Evolutionary conservation across 768 basidiomycete genomes (phyloP), one percentile per base, ranked within the genome.

Genomic region (Trametes cinnabarina): DNA sequence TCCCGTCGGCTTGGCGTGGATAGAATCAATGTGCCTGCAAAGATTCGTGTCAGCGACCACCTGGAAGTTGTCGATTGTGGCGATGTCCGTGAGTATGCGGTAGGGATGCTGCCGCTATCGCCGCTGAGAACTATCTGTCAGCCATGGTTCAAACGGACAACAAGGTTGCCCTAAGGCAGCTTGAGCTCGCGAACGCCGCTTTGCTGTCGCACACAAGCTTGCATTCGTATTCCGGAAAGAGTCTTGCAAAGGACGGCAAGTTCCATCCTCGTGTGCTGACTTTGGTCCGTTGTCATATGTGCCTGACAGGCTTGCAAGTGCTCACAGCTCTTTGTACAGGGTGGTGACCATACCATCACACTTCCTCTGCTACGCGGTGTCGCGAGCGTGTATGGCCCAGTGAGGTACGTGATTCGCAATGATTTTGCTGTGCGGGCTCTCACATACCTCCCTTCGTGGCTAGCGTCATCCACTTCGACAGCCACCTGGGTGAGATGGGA

Each of bases 391-490:
- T 73, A 72, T 47, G 71, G 72, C 0, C 72, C 71, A 4, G 69
- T 73, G 26, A 67, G 67, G 66, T 66, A 50, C 11, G 52, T 12
- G 12, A 32, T 41, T 22, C 14, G 20, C 25, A 11, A 3, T 39
- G 37, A 32, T 12, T 7, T n/a, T 39, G 37, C 23, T 46, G 17
- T 17, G 3, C 14, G 9, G 12, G 14, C 14, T 7, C 4, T 9
- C n/a, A n/a, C 15, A 44, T n/a, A 11, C 47, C 26, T 3, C 20
- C 35, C 19, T 20, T 9, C 12, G 14, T 15, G 2, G 23, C 4
- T 51, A 71, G 70, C 43, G 71, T 72, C 4, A 70, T 73, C 20
- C 72, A 73, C 58, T 72, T 70, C 44, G 72, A 73, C 51, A 69
- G 70, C 51, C 69, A 71, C 57, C 60, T 69, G 12, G 67, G 68